Evolutionary conservation across 148 eudicot species (phyloP), one percentile per base, ranked within the genome.

Genomic region (Bassia scoparia): DNA sequence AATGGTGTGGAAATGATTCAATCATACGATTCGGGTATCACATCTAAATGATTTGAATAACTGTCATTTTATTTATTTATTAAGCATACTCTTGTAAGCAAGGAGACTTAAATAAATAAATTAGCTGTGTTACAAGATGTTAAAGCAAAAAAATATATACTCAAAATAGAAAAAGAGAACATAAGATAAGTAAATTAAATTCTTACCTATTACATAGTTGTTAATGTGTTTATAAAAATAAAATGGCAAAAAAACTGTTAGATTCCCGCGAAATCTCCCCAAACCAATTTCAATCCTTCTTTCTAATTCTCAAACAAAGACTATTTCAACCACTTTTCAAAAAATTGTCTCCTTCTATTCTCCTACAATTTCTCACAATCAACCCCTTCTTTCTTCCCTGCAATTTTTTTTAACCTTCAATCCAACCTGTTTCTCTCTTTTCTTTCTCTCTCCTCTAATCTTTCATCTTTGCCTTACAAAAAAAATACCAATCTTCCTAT

Each of bases 301-400:
- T 21, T 55, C 74, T 52, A 35, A 21, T 29, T 55, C 60, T 55
- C 1, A 6, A 55, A 55, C 37, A 59, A 18, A 34, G 20, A 50
- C 21, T 48, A 12, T 63, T 46, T 54, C 58, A 26, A 24, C 4
- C 33, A 70, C 31, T 27, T 62, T 63, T 62, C 69, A 48, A 53
- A 79, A 61, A 54, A 27, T 34, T 5, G 23, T 26, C 71, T 68
- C 59, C 35, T 65, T 30, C 27, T 41, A n/a, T 68, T 33, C 59
- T 70, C 88, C 88, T 83, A 76, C 68, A 82, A 71, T 80, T 77
- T 64, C 90, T 87, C 90, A 68, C 69, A 38, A 77, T 83, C 87
- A 83, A 35, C 69, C 80, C 55, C 60, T 33, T 73, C 3, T 14
- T 43, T 66, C 21, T 33, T 31, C 59, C 13, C 17, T 38, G 52